These are phyloP conservation scores for Ustilago xerochloae DNA, from an alignment of 1,284 basidiomycete genomes.

Conservation along the genomic window DNA sequence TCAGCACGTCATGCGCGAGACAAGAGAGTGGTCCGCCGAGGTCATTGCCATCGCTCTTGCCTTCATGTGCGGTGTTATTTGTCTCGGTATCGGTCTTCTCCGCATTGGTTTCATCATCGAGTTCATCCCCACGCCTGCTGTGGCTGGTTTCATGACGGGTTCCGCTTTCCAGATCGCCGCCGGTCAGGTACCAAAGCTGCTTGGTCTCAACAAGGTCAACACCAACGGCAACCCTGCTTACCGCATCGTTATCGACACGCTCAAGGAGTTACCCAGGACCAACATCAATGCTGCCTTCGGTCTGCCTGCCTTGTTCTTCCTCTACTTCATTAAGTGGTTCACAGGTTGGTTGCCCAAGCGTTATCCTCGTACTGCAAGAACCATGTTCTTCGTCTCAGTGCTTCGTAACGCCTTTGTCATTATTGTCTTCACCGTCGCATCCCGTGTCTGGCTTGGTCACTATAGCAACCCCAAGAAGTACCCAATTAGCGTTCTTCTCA, in stretches of 20 bases:
- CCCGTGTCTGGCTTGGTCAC: conserved; percentile 55
- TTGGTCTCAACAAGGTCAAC: conserved; percentile 56
- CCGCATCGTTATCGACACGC: conserved; percentile 87
- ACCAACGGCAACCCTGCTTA: conserved; percentile 75
- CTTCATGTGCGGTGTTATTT: conserved; percentile 90
- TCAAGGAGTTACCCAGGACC: conserved; percentile 81
- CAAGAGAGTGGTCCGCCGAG: conserved; percentile 68
- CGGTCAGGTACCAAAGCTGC: conserved; percentile 65
- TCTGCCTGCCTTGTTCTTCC: conserved; percentile 77
- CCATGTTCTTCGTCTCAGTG: conserved; percentile 69
- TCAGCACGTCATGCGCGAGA: conserved; percentile 33
- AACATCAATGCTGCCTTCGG: conserved; percentile 90
- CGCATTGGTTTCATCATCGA: conserved; percentile 94
- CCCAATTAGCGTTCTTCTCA: conserved; percentile 85
- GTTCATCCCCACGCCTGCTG: conserved; percentile 90
- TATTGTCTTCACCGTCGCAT: conserved; percentile 73
- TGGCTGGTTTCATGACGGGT: conserved; percentile 81
- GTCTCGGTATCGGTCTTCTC: conserved; percentile 90
- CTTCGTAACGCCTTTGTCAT: conserved; percentile 66
- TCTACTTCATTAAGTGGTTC: conserved; percentile 80
- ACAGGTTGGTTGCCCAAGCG: conserved; percentile 75
- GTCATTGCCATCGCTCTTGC: conserved; percentile 87
- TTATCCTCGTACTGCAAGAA: conserved; percentile 80
- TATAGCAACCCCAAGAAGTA: conserved; percentile 73
- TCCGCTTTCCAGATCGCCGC: conserved; percentile 66